Conservation (phyloP, 345 rosid genomes). For the Eucalyptus camaldulensis region DNA sequence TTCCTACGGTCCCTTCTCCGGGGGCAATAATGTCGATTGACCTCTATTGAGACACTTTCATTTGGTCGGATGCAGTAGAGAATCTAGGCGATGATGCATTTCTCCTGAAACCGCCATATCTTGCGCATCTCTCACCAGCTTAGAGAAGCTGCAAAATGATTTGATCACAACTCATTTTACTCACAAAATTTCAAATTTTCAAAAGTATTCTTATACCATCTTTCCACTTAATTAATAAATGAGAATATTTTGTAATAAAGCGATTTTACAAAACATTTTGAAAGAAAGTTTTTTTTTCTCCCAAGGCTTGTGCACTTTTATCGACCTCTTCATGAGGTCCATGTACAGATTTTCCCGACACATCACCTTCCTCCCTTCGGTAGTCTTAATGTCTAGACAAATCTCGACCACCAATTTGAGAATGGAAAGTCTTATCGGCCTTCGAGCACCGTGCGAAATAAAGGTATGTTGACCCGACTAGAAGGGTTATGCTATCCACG, state of each 20-base stretch:
- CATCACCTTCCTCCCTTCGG: not conserved
- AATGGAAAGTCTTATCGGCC: not conserved
- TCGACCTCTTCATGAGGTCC: not conserved
- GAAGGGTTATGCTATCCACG: not conserved
- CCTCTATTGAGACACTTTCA: not conserved
- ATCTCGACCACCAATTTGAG: not conserved
- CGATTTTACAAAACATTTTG: not conserved
- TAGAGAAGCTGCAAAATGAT: not conserved
- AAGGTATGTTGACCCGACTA: not conserved
- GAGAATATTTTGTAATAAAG: not conserved
- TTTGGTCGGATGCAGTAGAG: not conserved
- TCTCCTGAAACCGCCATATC: not conserved
- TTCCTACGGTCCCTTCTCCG: not conserved
- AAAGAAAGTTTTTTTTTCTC: not conserved
- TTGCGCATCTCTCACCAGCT: not conserved
- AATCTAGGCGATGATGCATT: not conserved
- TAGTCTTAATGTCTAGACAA: not conserved
- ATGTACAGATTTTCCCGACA: not conserved
- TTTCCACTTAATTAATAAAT: not conserved
- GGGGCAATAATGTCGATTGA: not conserved
- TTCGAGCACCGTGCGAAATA: not conserved
- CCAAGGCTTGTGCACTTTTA: not conserved
- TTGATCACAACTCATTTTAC: not conserved
- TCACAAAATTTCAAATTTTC: not conserved
- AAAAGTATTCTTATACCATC: not conserved